phyloP scores from a whole-genome alignment of 345 rosid species.

The Ricinus communis region DNA sequence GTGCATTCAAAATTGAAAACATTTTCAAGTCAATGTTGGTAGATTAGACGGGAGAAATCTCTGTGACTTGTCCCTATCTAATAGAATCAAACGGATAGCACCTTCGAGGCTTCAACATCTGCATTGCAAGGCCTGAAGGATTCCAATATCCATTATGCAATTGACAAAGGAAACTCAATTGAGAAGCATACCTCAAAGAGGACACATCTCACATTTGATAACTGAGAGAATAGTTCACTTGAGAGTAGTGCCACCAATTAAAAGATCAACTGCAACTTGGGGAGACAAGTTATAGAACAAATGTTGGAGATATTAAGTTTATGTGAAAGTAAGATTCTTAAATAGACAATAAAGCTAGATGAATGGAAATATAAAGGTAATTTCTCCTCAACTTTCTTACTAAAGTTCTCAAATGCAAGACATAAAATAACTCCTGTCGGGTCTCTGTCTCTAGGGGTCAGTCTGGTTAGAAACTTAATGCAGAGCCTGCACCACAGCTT shows the following conservation, averaged over 20 bases:
- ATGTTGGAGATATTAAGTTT: slow-evolving; percentile 29
- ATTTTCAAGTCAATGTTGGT: slow-evolving; percentile 3
- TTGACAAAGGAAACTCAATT: slow-evolving; percentile 38
- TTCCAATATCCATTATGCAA: slow-evolving; percentile 30
- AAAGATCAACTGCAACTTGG: slow-evolving; percentile 48
- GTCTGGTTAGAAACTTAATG: slow-evolving; percentile 61
- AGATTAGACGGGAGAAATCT: background rate
- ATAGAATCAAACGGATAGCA: slow-evolving; percentile 12
- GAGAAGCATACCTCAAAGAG: slow-evolving; percentile 64
- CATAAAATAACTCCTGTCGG: slow-evolving; percentile 42
- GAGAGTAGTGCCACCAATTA: slow-evolving; percentile 40
- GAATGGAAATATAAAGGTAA: slow-evolving; percentile 19
- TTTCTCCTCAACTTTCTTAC: slow-evolving; percentile 35
- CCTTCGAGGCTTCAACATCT: background rate
- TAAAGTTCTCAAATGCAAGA: slow-evolving; percentile 52
- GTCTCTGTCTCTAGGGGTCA: slow-evolving; percentile 50
- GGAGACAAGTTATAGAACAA: slow-evolving; percentile 32
- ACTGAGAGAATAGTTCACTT: slow-evolving; percentile 40
- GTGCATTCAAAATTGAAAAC: background rate
- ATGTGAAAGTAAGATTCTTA: slow-evolving; percentile 29
- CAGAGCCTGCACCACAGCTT: slow-evolving; percentile 60
- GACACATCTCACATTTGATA: slow-evolving; percentile 50
- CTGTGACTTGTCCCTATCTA: slow-evolving; percentile 1
- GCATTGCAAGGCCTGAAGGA: slow-evolving; percentile 22
- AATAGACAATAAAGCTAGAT: slow-evolving; percentile 22